Evolutionary conservation across 192 early-diverging fungal genomes (phyloP), one percentile per base, ranked within the genome.

Genomic region (Powellomyces hirtus): DNA sequence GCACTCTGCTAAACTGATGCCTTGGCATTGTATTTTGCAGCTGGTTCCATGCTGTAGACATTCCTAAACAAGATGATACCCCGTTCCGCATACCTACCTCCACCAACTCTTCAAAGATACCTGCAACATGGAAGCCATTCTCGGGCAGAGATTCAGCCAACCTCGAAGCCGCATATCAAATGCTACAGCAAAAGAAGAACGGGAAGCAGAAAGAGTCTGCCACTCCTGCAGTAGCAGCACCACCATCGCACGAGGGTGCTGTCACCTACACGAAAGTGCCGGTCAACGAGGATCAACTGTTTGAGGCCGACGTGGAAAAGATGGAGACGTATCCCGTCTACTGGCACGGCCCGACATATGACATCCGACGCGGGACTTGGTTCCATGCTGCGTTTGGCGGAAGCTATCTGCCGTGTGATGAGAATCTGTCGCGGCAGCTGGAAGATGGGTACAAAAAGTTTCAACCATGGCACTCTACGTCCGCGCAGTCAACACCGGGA

Each of bases 351-450:
- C 87, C 90, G 1, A 86, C 81, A 1, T 92, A 88, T 74, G 91
- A 93, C 40, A 85, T 94, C 38, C 79, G 89, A 45, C 79, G 93
- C 22, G 90, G 89, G 0, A 91, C 90, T 0, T 94, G 93, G 93
- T 94, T 94, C 77, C 77, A 86, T 59, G 77, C 83, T 49, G 60
- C 77, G 0, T 86, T 89, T 53, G 81, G 83, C 16, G 78, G 71
- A 24, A 88, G 86, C 40, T 91, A 85, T 67, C 46, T 87, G 10
- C 91, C 93, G 8, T 94, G 93, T 74, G 89, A 93, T 58, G 91
- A 90, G 49, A 93, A 90, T 56, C 67, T 94, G 13, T 66, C 91
- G 1, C 71, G 85, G 35, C 93, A 94, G 75, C 80, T 93, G 31
- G 92, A 94, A 78, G 81, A 86, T 38, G 93, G 93, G 30, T 93